These are phyloP conservation scores for Carex scoparia DNA, from an alignment of 176 grass and related monocot genomes.

Conservation along the genomic window DNA sequence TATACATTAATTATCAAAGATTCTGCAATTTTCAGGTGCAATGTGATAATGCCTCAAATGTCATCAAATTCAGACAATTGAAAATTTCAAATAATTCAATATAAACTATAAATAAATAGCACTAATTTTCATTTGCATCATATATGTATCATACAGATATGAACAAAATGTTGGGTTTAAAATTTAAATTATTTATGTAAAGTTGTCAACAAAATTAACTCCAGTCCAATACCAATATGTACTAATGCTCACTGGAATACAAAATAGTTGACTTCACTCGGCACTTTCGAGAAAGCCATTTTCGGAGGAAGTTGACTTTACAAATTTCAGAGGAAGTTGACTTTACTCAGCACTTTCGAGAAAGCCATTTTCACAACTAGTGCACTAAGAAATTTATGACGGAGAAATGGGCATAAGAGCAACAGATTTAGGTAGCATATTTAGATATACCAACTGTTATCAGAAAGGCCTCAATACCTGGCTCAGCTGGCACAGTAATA, in stretches of 20 bases:
- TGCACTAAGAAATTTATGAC: background rate
- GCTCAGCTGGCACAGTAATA: background rate
- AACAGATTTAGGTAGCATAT: background rate
- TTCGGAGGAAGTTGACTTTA: background rate
- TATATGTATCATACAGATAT: background rate
- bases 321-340: background rate
- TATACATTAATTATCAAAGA: background rate
- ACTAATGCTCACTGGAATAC: background rate
- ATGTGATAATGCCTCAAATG: background rate
- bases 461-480: background rate
- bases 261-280: background rate
- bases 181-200: background rate
- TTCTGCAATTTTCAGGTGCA: background rate
- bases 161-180: background rate
- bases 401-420: background rate
- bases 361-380: background rate
- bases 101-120: background rate
- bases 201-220: background rate
- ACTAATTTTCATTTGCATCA: background rate
- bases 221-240: background rate
- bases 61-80: conserved; percentile 5
- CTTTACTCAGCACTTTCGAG: background rate
- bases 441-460: background rate
- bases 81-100: background rate
- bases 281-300: background rate